Percentiles rank a stretch among this genome's conserved stretches.
These are phyloP conservation scores for Cicer arietinum DNA, from an alignment of 306 rosid genomes.

Conservation along the genomic window DNA sequence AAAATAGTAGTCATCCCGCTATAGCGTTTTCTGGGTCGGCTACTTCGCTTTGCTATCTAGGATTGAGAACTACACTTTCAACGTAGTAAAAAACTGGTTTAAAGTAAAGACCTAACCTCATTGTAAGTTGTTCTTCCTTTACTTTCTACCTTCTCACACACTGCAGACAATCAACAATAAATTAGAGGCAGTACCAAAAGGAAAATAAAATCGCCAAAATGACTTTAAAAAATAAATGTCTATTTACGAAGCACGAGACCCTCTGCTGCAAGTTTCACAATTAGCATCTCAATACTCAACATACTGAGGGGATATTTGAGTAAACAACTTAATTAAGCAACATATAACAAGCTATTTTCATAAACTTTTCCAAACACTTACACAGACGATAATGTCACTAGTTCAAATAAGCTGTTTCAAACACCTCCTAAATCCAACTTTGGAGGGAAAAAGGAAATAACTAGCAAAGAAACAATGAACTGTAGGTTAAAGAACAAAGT, in stretches of 20 bases:
- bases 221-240: conserved; percentile 19
- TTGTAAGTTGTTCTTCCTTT: conserved; percentile 96
- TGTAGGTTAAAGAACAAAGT: conserved; percentile 11
- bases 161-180: conserved; percentile 55
- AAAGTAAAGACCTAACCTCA: conserved; percentile 68
- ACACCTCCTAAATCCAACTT: background rate
- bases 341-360: background rate
- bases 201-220: conserved; percentile 8
- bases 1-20: background rate
- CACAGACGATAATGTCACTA: background rate
- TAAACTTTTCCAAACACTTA: background rate
- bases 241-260: background rate
- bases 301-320: background rate
- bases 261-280: background rate
- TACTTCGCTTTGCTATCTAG: background rate
- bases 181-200: conserved; percentile 38
- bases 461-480: conserved; percentile 11
- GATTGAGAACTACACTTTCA: conserved; percentile 2
- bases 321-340: background rate
- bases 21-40: background rate
- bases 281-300: conserved; percentile 1
- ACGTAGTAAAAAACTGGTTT: conserved; percentile 18
- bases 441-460: conserved; percentile 6
- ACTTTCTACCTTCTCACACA: conserved; percentile 97
- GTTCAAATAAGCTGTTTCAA: background rate